Conservation (phyloP, 306 rosid genomes). For the Myrica gale region DNA sequence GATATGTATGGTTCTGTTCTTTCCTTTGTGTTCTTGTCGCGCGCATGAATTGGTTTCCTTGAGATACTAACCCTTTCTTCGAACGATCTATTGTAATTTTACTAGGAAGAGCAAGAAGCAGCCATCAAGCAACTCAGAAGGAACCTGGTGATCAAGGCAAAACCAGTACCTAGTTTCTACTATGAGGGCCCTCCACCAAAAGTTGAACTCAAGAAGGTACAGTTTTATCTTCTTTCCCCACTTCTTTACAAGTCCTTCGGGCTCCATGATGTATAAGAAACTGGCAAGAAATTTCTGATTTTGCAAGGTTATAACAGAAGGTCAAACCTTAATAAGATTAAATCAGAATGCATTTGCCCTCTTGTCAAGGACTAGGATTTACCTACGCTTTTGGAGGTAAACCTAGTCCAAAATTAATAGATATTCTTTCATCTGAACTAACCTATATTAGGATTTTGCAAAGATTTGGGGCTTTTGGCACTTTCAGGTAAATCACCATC, state of each 20-base stretch:
- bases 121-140: constrained; percentile 81
- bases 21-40: constrained; percentile 16
- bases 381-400: neutral
- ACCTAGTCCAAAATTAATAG: constrained; percentile 12
- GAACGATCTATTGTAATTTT: constrained; percentile 13
- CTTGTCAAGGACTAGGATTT: constrained; percentile 4
- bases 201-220: constrained; percentile 82
- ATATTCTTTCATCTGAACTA: neutral
- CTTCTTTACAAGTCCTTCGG: constrained; percentile 9
- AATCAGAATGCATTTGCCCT: constrained; percentile 8
- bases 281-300: constrained; percentile 9
- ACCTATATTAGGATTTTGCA: neutral
- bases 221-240: constrained; percentile 7
- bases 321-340: constrained; percentile 1
- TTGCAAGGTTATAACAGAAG: constrained; percentile 13
- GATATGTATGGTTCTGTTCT: constrained; percentile 14
- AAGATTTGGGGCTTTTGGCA: neutral
- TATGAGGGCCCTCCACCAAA: constrained; percentile 89
- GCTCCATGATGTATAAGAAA: constrained; percentile 15
- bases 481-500: neutral
- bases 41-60: neutral
- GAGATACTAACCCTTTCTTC: constrained; percentile 1
- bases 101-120: constrained; percentile 94
- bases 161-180: constrained; percentile 92
- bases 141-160: constrained; percentile 85